These are phyloP conservation scores for Aspergillus luchuensis DNA, from an alignment of 2,329 filamentous ascomycete species.

Conservation along the genomic window DNA sequence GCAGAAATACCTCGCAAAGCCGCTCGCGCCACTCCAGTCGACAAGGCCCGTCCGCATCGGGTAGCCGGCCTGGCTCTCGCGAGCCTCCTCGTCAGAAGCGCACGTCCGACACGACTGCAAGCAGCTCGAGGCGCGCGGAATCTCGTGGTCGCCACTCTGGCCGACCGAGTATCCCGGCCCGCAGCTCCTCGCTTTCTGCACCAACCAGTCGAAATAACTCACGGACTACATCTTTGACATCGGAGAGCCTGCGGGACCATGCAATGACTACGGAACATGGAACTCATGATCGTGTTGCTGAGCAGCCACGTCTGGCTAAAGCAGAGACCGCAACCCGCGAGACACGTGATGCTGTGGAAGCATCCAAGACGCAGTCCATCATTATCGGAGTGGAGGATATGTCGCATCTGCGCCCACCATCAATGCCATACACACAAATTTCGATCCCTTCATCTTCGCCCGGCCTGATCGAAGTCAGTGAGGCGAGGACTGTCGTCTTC, in stretches of 20 bases:
- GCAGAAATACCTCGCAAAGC: constrained; percentile 40
- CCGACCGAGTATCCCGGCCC: constrained; percentile 41
- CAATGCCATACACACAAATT: constrained; percentile 50
- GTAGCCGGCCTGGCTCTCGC: constrained; percentile 34
- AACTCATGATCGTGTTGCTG: constrained; percentile 22
- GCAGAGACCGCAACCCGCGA: constrained; percentile 26
- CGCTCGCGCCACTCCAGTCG: constrained; percentile 42
- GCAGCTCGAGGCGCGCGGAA: constrained; percentile 27
- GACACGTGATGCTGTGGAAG: constrained; percentile 26
- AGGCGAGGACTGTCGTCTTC: constrained; percentile 62
- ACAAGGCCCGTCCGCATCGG: constrained; percentile 40
- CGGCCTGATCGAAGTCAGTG: constrained; percentile 58
- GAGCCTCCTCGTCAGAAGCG: constrained; percentile 37
- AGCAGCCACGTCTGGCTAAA: constrained; percentile 23
- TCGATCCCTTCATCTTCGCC: constrained; percentile 54
- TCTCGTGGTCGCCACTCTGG: constrained; percentile 31
- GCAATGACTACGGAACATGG: constrained; percentile 32
- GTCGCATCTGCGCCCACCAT: constrained; percentile 49
- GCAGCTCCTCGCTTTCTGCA: constrained; percentile 50
- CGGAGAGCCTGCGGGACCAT: constrained; percentile 43
- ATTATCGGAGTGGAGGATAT: constrained; percentile 42
- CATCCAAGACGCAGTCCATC: constrained; percentile 40
- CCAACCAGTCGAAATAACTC: constrained; percentile 50
- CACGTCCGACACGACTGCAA: constrained; percentile 44
- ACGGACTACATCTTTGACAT: constrained; percentile 48